Evolutionary conservation across 1,284 basidiomycete species (phyloP), one percentile per base, ranked within the genome.

Genomic region (Malassezia arunalokei): DNA sequence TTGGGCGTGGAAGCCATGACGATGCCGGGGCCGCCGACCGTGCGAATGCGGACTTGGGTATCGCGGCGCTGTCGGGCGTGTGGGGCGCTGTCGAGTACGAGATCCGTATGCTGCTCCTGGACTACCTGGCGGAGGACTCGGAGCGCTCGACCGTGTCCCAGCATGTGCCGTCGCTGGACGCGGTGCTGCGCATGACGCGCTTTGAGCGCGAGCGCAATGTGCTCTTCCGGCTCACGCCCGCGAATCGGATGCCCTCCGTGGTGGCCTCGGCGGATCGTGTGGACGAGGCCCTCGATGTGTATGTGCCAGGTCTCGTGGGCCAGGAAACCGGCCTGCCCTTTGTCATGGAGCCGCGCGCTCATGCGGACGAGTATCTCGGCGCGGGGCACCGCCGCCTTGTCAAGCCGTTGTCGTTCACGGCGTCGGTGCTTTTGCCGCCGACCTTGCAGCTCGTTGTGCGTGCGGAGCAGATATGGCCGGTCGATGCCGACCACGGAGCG

Each of bases 391-490:
- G 86, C 24, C 77, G 86, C 17, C 79, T 98, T 29, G 85, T 95
- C 56, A 83, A 83, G 56, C 84, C 94, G 1, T 87, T 96, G 71
- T 86, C 89, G 1, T 96, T 96, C 77, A 90, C 95, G 75, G 87
- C 96, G 46, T 86, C 83, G 45, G 82, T 91, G 11, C 78, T 99
- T 11, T 95, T 98, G 75, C 87, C 88, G 62, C 92, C 94, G 0
- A 92, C 90, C 6, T 76, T 95, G 8, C 78, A 83, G 0, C 96
- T 94, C 73, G 78, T 96, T 57, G 79, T 85, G 53, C 81, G 85
- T 3, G 78, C 77, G 0, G 40, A 57, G 33, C 41, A 51, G n/a
- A 53, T 73, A 8, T 62, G 71, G 51, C 70, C 70, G 3, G 45
- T 46, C 11, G 63, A 65, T 35, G 64, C 63, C n/a, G 65, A 64